Percentiles rank a stretch among this genome's conserved stretches.
Conservation (phyloP, 78 protist species). For the Polysphondylium violaceum region DNA sequence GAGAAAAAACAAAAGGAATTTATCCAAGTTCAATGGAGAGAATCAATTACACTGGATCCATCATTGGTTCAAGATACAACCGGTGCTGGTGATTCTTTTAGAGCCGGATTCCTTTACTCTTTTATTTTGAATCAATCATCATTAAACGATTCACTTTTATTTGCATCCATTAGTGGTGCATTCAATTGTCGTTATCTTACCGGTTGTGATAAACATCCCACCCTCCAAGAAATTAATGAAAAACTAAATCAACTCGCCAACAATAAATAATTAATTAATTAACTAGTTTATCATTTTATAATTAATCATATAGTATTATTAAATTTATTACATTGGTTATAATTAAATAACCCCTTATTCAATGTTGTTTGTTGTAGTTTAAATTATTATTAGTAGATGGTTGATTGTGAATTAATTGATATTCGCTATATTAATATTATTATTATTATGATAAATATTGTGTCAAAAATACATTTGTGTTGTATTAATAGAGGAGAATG, state of each 20-base stretch:
- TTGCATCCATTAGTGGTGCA: slow-evolving; percentile 44
- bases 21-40: not conserved
- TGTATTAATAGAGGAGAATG: not conserved
- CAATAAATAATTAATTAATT: not conserved
- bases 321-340: too few species aligned
- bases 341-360: too few species aligned
- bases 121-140: not conserved
- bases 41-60: not conserved
- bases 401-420: too few species aligned
- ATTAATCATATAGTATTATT: not conserved
- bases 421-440: too few species aligned
- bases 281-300: not conserved
- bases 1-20: not conserved
- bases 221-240: not conserved
- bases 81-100: slow-evolving; percentile 72
- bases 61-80: not conserved
- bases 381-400: too few species aligned
- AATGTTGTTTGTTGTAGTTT: too few species aligned
- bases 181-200: slow-evolving; percentile 19
- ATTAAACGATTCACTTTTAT: not conserved
- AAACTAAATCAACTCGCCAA: not conserved
- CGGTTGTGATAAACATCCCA: slow-evolving; percentile 31
- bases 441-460: too few species aligned
- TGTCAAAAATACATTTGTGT: too few species aligned
- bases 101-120: slow-evolving; percentile 39